Base-by-base conservation (phyloP, 176 grass and related monocot species). In the Metroxylon sagu region DNA sequence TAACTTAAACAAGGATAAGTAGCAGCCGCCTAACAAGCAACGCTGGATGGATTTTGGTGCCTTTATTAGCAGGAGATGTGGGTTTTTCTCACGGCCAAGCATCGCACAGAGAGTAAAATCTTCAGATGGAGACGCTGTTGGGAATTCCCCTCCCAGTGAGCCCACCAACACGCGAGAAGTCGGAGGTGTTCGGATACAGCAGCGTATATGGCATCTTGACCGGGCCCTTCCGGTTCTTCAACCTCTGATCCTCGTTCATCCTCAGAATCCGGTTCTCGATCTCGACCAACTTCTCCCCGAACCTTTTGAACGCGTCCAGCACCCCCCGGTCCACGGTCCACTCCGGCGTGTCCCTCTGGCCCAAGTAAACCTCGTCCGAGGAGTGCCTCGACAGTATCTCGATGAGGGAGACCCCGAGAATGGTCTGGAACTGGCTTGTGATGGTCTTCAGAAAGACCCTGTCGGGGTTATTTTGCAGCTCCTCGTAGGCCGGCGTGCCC, bases 341-440 rank as follows among this genome's bases (percentile, higher is more conserved):
- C 59, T 29, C 75, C 4, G 82, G 70, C 30, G 75, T 90, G 75
- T 83, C 87, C 4, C 87, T 77, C 73, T 90, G 87, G 0, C 87
- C 87, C 2, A 90, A 75, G 69, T 90, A 90, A 16, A 90, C 25
- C 78, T 90, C 87, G 76, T 90, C 87, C 14, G 87, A 70, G 43
- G 87, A 86, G 79, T 90, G 87, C 64, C 71, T 74, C 3, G 87
- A 90, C 2, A 90, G 75, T 7, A 90, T 25, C 87, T 90, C 87
- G 19, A 85, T 57, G 14, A 90, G 76, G 19, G 87, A 90, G 12
- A 90, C 61, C 16, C 87, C 87, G 26, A 90, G 73, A 59, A 90
- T 90, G 66, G 87, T 90, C 71, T 90, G 87, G 51, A 90, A 61
- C 79, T 86, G 82, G 82, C 82, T 83, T 0, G 82, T 90, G 76